Conservation (phyloP, 257 asterid genomes). For the Osmanthus fragrans region DNA sequence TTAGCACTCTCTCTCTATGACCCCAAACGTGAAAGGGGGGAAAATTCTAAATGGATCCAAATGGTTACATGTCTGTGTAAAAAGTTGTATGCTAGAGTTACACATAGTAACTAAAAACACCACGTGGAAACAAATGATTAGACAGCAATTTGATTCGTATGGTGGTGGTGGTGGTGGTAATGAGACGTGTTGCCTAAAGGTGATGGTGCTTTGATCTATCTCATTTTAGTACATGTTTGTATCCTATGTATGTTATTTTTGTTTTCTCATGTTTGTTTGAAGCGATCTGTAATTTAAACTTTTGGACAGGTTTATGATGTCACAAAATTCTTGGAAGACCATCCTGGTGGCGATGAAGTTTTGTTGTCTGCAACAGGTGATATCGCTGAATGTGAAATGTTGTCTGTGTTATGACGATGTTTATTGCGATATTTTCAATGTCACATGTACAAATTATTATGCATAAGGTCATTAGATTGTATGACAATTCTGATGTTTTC, state of each 20-base stretch:
- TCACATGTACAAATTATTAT: background rate
- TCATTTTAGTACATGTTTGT: background rate
- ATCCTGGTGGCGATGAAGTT: slow-evolving; percentile 92
- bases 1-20: background rate
- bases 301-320: slow-evolving; percentile 69
- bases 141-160: background rate
- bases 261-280: background rate
- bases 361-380: slow-evolving; percentile 75
- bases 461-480: background rate
- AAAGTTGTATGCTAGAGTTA: background rate
- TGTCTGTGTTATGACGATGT: background rate
- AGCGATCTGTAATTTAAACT: background rate
- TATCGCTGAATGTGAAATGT: background rate
- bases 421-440: background rate
- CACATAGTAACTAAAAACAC: background rate
- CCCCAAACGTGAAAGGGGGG: background rate
- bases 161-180: background rate
- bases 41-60: background rate
- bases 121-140: background rate
- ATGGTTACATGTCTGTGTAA: background rate
- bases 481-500: background rate
- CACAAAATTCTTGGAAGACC: slow-evolving; percentile 87
- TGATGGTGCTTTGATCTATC: background rate
- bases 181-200: background rate
- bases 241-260: background rate